Evolutionary conservation across 345 rosid genomes (phyloP), one percentile per base, ranked within the genome.

Genomic region (Bruguiera gymnorhiza): DNA sequence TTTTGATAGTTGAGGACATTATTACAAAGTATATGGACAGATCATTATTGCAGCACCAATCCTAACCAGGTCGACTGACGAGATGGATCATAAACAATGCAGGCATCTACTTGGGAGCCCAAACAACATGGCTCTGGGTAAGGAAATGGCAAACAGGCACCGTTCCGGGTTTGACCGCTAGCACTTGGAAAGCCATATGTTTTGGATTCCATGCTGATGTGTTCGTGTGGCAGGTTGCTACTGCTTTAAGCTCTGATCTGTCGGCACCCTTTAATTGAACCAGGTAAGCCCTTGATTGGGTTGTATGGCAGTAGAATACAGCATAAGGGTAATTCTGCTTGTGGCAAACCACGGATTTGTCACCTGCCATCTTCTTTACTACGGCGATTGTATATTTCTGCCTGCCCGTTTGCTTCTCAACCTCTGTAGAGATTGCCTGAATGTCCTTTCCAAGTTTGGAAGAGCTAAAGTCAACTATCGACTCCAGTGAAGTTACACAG

Each of bases 401-500:
- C 21, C 24, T 5, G 68, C 67, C 24, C 11, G 32, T 29, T 21
- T 37, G 39, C 26, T 30, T 16, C 6, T 52, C 53, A 29, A 34
- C 76, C 20, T 66, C 67, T 24, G 66, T 61, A 0, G 63, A 61
- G 3, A 73, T 1, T 5, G 60, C 62, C 27, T 51, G 24, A 50
- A 53, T 57, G 2, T 43, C 59, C 8, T 67, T 52, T 2, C 77
- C 77, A 0, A 73, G 55, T 51, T 29, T 62, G 8, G 67, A 10
- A 5, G 39, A 11, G 3, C 50, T 26, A 8, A 61, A 67, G 19
- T 67, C 72, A 1, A 67, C 30, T 61, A 73, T 27, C 0, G 77
- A 61, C 39, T 73, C 77, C 9, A 73, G 56, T 19, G 77, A 73
- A 20, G 71, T 66, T 1, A 71, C 67, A 53, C 76, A 73, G 23